Evolutionary conservation across 106 monocot genomes (phyloP).

Genomic region (Allium cepa): DNA sequence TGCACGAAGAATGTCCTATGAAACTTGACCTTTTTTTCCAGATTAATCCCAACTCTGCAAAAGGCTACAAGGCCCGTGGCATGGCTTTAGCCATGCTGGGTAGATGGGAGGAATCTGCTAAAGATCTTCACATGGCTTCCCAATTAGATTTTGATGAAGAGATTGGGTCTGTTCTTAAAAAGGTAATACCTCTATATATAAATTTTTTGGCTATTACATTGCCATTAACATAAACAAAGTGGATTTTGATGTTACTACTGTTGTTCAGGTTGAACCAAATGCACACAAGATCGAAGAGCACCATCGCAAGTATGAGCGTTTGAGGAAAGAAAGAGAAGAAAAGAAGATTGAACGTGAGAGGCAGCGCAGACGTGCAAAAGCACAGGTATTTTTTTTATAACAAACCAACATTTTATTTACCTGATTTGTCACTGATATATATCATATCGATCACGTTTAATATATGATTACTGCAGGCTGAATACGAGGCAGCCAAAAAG

Average conservation of each 20-base stretch:
- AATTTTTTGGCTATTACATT: not conserved
- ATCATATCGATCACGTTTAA: no score
- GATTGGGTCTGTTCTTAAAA: slow-evolving; percentile 77
- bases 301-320: slow-evolving; percentile 85
- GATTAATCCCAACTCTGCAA: slow-evolving; percentile 97
- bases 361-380: slow-evolving; percentile 65
- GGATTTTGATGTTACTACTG: not conserved
- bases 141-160: slow-evolving; percentile 96
- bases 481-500: slow-evolving; percentile 89
- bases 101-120: slow-evolving; percentile 83
- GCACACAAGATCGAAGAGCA: slow-evolving; percentile 94
- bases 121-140: slow-evolving; percentile 87
- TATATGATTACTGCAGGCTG: slow-evolving; percentile 44
- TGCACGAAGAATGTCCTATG: no score
- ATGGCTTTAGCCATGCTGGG: slow-evolving; percentile 89
- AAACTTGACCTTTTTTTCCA: slow-evolving; percentile 6
- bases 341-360: slow-evolving; percentile 70
- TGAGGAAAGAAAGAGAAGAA: slow-evolving; percentile 70
- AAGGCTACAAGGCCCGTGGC: slow-evolving; percentile 91
- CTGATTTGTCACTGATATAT: not conserved
- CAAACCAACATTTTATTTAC: not conserved
- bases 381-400: slow-evolving; percentile 49
- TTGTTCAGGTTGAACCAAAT: slow-evolving; percentile 80
- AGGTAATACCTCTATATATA: slow-evolving; percentile 24
- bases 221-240: not conserved